Conservation (phyloP, 306 rosid species). For the Trifolium fragiferum region DNA sequence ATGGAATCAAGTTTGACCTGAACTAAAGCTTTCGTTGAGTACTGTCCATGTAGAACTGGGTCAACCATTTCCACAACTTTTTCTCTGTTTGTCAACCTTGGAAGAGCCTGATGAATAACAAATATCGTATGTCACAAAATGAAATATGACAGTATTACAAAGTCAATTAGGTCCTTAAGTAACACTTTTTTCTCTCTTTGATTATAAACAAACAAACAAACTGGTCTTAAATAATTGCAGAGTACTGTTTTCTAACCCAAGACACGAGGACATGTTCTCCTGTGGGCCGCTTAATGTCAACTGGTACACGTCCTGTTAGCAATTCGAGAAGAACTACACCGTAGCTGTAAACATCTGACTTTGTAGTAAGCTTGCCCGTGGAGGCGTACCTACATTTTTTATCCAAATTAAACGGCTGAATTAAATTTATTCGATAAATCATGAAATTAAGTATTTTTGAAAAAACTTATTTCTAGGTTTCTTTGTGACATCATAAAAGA, state of each 20-base stretch:
- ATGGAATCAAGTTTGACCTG: slow-evolving; percentile 60
- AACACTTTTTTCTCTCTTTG: neutral
- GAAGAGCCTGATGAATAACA: slow-evolving; percentile 77
- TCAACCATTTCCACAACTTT: slow-evolving; percentile 88
- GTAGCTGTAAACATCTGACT: slow-evolving; percentile 90
- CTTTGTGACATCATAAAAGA: neutral
- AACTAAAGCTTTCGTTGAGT: slow-evolving; percentile 85
- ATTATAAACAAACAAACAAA: slow-evolving; percentile 21
- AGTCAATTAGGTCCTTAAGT: neutral
- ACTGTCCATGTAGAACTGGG: slow-evolving; percentile 75
- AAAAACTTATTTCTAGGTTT: neutral
- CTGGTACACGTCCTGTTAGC: slow-evolving; percentile 89
- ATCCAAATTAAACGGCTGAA: slow-evolving; percentile 32
- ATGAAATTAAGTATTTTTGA: neutral
- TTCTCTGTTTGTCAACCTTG: slow-evolving; percentile 86
- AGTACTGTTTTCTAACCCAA: slow-evolving; percentile 67
- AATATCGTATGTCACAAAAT: neutral
- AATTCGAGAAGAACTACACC: slow-evolving; percentile 95
- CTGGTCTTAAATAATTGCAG: slow-evolving; percentile 1
- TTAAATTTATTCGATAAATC: neutral
- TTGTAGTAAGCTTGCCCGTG: slow-evolving; percentile 87
- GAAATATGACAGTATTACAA: neutral
- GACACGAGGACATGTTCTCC: slow-evolving; percentile 96
- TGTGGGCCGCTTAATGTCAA: slow-evolving; percentile 75
- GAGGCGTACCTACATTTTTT: slow-evolving; percentile 75